phyloP scores from a whole-genome alignment of 2,329 filamentous ascomycete genomes.

The Exserohilum rostratum region DNA sequence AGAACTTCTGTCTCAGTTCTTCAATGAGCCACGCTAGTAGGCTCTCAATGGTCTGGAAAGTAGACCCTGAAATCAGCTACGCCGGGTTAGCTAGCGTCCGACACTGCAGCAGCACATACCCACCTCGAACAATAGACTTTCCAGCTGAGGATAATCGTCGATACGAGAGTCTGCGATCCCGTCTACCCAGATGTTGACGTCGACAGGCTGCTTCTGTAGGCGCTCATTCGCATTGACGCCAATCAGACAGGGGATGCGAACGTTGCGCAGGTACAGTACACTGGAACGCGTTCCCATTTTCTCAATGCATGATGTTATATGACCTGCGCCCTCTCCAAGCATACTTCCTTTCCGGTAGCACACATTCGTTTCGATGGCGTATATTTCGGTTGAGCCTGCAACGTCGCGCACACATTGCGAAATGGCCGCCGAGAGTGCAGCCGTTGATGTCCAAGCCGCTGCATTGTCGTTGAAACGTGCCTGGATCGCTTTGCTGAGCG shows the following conservation, averaged over 20 bases:
- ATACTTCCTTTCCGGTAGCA: constrained; percentile 72
- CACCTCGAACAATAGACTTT: constrained; percentile 68
- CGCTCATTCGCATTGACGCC: constrained; percentile 77
- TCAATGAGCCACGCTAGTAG: constrained; percentile 48
- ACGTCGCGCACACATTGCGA: constrained; percentile 24
- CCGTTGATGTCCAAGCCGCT: constrained; percentile 32
- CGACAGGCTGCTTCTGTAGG: constrained; percentile 66
- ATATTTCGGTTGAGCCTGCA: constrained; percentile 36
- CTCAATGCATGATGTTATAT: constrained; percentile 48
- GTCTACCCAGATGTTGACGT: constrained; percentile 68
- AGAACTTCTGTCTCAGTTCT: constrained; percentile 51
- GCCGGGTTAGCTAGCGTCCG: constrained; percentile 18
- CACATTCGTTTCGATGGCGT: constrained; percentile 60
- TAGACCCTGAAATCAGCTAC: constrained; percentile 51
- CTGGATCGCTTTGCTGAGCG: constrained; percentile 69
- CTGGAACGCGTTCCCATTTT: constrained; percentile 26
- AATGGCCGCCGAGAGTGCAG: constrained; percentile 25
- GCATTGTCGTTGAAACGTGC: constrained; percentile 48
- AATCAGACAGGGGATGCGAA: constrained; percentile 71
- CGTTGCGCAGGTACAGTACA: constrained; percentile 59
- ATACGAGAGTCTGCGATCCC: constrained; percentile 47
- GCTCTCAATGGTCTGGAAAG: constrained; percentile 57
- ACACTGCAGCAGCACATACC: constrained; percentile 21
- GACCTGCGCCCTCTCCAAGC: constrained; percentile 65
- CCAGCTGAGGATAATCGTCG: constrained; percentile 63